Evolutionary conservation across 176 grass and related monocot genomes (phyloP).

Genomic region (Carex kokanica): DNA sequence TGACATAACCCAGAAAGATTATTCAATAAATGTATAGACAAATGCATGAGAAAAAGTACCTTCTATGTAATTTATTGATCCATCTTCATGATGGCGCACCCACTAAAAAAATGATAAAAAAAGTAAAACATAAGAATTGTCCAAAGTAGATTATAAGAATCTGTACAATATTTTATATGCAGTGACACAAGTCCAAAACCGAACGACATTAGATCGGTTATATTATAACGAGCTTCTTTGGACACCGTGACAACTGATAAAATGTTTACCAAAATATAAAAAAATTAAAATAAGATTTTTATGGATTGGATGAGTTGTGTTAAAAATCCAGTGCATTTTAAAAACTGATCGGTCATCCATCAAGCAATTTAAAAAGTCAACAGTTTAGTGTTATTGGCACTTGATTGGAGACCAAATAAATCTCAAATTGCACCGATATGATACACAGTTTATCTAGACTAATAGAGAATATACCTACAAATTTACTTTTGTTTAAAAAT

Average conservation of each 20-base stretch:
- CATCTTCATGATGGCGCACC: constrained; percentile 90
- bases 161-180: not conserved
- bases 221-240: not conserved
- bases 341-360: not conserved
- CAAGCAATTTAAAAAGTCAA: not conserved
- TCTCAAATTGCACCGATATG: not conserved
- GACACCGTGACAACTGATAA: constrained; percentile 2
- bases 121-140: constrained; percentile 37
- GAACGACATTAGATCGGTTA: not conserved
- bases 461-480: not conserved
- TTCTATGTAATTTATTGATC: constrained; percentile 87
- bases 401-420: not conserved
- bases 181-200: not conserved
- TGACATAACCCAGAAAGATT: constrained; percentile 21
- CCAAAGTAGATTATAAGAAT: not conserved
- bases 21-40: not conserved
- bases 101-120: constrained; percentile 41
- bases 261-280: not conserved
- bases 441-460: not conserved
- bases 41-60: constrained; percentile 40
- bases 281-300: not conserved
- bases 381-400: not conserved
- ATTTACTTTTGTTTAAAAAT: not conserved
- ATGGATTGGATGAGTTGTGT: not conserved
- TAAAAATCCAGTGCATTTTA: not conserved